Evolutionary conservation across 257 asterid species (phyloP), one percentile per base, ranked within the genome.

Genomic region (Capsicum rhomboideum): DNA sequence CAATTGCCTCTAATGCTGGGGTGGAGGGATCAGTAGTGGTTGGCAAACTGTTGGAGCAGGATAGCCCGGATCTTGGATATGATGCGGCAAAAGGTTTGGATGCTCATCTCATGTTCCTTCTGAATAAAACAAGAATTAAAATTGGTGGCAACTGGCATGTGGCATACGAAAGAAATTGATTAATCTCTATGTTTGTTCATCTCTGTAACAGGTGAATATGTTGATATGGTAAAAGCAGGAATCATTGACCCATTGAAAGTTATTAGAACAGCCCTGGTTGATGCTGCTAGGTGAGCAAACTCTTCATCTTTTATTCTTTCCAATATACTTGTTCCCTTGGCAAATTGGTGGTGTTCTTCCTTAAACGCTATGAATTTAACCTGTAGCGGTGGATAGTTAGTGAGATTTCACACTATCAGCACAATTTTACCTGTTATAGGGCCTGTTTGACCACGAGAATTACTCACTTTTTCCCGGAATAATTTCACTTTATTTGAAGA

Each of bases 201-300:
- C 42, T 23, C 55, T 89, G 83, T 64, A 59, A 13, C 90, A 91
- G 94, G 92, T 84, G 93, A 88, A 83, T 90, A 92, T 66, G 92
- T 92, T 0, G 91, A 92, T 82, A 90, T 92, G 95, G 83, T 90
- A 0, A 87, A 92, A 81, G 85, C 95, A 12, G 95, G 94, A 23
- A 92, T 92, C 11, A 88, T 92, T 10, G 95, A 92, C 79, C 95
- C 95, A n/a, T 74, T 92, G 84, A 92, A 92, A 87, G 95, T 92
- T 26, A 92, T 90, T 55, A 90, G 95, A 85, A 92, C 95, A 18
- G 95, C 94, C 9, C 85, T 92, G 56, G 91, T 88, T 14, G 93
- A 92, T 83, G 94, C 95, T 75, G 94, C 95, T 44, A 90, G 94
- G 95, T 91, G 77, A 79, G 82, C 53, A 74, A 10, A 46, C 80